A percentile compares a stretch with the other conserved stretches of the same genome.
Conservation (phyloP, 2,329 filamentous ascomycete species). For the Fusarium keratoplasticum region DNA sequence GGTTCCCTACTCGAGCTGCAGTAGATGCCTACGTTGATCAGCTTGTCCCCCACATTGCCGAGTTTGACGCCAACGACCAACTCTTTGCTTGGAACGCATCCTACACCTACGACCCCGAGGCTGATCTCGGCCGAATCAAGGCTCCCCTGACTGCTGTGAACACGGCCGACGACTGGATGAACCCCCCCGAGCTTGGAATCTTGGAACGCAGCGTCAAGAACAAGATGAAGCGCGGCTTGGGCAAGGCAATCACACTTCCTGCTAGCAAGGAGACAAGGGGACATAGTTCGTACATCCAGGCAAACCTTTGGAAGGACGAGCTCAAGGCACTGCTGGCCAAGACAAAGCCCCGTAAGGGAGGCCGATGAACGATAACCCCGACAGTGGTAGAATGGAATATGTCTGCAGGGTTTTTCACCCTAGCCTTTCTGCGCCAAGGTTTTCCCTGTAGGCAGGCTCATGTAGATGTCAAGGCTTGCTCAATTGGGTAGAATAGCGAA, state of each 20-base stretch:
- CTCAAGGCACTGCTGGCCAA: conserved; percentile 1
- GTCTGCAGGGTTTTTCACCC: background rate
- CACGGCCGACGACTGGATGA: conserved; percentile 28
- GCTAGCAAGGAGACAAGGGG: conserved; percentile 16
- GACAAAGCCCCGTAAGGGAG: background rate
- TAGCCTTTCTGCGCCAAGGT: background rate
- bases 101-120: conserved; percentile 2
- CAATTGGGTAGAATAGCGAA: background rate
- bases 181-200: conserved; percentile 12
- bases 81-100: conserved; percentile 29
- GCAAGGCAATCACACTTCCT: background rate
- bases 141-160: conserved; percentile 26
- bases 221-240: conserved; percentile 13
- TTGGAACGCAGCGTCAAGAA: background rate
- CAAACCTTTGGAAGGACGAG: conserved; percentile 25
- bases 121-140: background rate
- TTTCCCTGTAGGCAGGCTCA: background rate
- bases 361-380: background rate
- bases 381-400: background rate
- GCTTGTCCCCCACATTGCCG: background rate
- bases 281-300: conserved; percentile 26
- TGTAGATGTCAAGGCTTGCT: background rate
- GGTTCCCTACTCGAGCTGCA: conserved; percentile 5
- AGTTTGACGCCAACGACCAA: conserved; percentile 21
- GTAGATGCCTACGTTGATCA: conserved; percentile 9